Conservation (phyloP, 1,284 basidiomycete species). For the Blastosporella zonata region DNA sequence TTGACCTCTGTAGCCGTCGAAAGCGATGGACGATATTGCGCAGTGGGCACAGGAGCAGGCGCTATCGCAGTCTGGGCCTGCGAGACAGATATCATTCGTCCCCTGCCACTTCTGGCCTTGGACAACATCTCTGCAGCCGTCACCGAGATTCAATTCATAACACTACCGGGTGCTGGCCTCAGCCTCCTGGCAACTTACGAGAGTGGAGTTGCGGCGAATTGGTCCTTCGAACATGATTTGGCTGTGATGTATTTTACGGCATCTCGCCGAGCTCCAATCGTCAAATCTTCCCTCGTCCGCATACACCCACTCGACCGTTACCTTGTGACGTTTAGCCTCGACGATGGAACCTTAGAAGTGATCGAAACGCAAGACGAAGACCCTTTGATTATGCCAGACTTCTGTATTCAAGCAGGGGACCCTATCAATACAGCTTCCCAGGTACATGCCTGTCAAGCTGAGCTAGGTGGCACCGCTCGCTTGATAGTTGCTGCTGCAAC, state of each 20-base stretch:
- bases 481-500: conserved; percentile 62
- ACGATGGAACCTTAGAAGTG: conserved; percentile 64
- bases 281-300: conserved; percentile 47
- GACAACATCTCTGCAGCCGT: conserved; percentile 47
- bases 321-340: conserved; percentile 56
- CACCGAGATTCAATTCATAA: conserved; percentile 47
- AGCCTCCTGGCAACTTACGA: conserved; percentile 55
- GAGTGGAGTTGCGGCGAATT: conserved; percentile 54
- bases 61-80: conserved; percentile 56
- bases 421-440: conserved; percentile 49
- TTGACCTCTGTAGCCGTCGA: conserved; percentile 62
- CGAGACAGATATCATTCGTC: conserved; percentile 35
- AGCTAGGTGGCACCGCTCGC: conserved; percentile 46
- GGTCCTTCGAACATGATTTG: conserved; percentile 41
- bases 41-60: conserved; percentile 64
- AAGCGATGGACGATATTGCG: conserved; percentile 52
- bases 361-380: conserved; percentile 46
- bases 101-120: conserved; percentile 44
- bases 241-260: conserved; percentile 43
- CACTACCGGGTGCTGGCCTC: conserved; percentile 24
- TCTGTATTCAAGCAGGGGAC: conserved; percentile 55
- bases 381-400: conserved; percentile 37
- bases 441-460: conserved; percentile 50
- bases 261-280: conserved; percentile 40
- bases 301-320: conserved; percentile 42